Evolutionary conservation across 1,284 basidiomycete species (phyloP).

Genomic region (Mrakiaceae sp.): DNA sequence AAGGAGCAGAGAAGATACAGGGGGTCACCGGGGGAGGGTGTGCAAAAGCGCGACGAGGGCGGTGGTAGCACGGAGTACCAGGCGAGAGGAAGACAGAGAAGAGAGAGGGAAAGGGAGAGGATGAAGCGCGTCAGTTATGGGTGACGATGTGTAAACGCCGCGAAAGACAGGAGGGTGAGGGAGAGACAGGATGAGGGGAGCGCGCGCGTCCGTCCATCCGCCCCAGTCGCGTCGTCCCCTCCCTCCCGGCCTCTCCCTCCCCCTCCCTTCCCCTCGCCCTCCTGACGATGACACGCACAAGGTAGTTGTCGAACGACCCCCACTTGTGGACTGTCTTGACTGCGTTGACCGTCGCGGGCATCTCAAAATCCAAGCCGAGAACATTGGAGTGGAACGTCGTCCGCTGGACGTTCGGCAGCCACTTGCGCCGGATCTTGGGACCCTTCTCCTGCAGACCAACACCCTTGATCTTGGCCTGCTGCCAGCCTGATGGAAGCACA

Average conservation of each 20-base stretch:
- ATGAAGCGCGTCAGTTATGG: too few relatives aligned
- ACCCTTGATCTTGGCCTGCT: not conserved
- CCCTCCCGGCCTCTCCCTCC: not conserved
- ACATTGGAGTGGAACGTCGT: not conserved
- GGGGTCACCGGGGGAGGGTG: too few relatives aligned
- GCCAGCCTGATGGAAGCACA: not conserved
- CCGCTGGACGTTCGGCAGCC: not conserved
- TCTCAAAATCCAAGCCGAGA: conserved; percentile 1
- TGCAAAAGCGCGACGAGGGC: too few relatives aligned
- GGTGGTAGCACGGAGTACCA: too few relatives aligned
- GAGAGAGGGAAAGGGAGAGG: too few relatives aligned
- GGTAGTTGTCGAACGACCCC: conserved; percentile 15
- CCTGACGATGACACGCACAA: not conserved
- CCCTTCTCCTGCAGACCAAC: not conserved
- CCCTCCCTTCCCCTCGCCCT: not conserved
- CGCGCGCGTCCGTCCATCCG: not conserved
- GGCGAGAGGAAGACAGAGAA: too few relatives aligned
- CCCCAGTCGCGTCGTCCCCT: too few relatives aligned
- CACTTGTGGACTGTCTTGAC: conserved; percentile 1
- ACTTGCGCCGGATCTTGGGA: not conserved
- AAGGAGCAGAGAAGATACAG: not conserved
- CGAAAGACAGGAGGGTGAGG: too few relatives aligned
- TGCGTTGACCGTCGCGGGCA: not conserved
- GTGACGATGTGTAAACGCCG: too few relatives aligned
- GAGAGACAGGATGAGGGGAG: not conserved